Conservation (phyloP, 345 rosid species). For the Citrus maxima region DNA sequence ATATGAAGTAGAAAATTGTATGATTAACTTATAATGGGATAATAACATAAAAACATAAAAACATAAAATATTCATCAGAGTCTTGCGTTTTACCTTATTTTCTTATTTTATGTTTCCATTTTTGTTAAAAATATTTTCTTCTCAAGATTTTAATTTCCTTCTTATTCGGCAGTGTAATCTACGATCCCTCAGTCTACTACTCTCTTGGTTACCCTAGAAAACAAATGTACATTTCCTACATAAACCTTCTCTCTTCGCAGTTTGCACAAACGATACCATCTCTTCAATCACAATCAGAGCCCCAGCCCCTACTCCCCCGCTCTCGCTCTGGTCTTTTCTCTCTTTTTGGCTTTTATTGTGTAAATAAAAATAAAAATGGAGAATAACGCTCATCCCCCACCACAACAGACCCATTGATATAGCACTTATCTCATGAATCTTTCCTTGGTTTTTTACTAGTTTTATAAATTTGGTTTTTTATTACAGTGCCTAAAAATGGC, state of each 20-base stretch:
- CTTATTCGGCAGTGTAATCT: not conserved
- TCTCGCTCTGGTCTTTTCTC: not conserved
- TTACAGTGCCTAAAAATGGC: constrained; percentile 38
- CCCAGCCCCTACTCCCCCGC: not conserved
- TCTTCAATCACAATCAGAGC: constrained; percentile 9
- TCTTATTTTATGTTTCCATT: not conserved
- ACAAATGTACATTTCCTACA: constrained; percentile 24
- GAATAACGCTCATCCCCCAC: constrained; percentile 20
- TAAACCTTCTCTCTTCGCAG: constrained; percentile 27
- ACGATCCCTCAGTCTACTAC: not conserved
- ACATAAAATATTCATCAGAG: too few relatives aligned
- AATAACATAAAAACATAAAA: not conserved
- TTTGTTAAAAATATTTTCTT: not conserved
- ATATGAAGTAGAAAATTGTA: not conserved
- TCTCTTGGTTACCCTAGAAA: constrained; percentile 32
- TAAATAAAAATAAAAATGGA: not conserved
- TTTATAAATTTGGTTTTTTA: not conserved
- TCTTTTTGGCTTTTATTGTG: constrained; percentile 19
- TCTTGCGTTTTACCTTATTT: not conserved
- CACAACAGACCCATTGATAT: constrained; percentile 21
- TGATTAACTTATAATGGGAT: not conserved
- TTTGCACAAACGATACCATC: not conserved
- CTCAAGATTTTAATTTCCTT: not conserved
- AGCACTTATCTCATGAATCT: constrained; percentile 30
- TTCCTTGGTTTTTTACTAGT: constrained; percentile 11